Percentiles rank a stretch among this genome's conserved stretches.
These are phyloP conservation scores for Aspergillus floridensis DNA, from an alignment of 2,329 filamentous ascomycete genomes.

Conservation along the genomic window DNA sequence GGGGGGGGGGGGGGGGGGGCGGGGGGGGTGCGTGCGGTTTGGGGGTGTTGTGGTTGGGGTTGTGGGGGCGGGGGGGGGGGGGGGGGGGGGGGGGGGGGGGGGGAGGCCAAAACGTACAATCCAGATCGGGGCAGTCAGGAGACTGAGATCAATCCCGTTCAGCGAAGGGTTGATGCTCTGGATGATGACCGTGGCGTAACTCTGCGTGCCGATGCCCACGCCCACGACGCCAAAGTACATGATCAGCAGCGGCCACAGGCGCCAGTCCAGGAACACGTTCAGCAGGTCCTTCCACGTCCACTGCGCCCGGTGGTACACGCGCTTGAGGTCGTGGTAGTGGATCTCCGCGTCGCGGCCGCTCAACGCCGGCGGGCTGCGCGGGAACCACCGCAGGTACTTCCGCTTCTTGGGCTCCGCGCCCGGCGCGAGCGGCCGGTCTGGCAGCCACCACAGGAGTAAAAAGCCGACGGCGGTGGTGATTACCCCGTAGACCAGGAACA, in stretches of 20 bases:
- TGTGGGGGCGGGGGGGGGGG: no score
- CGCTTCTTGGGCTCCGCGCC: conserved; percentile 35
- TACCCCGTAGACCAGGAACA: conserved; percentile 86
- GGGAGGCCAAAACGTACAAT: conserved; percentile 60
- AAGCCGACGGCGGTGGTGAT: conserved; percentile 71
- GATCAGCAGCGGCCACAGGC: conserved; percentile 77
- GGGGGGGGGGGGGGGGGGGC: no score
- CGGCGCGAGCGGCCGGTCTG: conserved; percentile 74
- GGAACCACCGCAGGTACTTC: conserved; percentile 60
- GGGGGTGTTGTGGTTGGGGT: no score
- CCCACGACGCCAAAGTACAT: conserved; percentile 97
- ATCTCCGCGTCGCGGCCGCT: conserved; percentile 73
- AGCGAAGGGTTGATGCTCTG: conserved; percentile 70
- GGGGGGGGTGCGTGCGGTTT: no score
- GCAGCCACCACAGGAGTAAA: conserved; percentile 81
- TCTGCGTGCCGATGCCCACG: conserved; percentile 84
- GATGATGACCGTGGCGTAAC: conserved; percentile 86
- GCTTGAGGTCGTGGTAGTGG: conserved; percentile 77
- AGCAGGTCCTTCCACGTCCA: conserved; percentile 72
- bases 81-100: no score
- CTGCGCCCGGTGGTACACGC: conserved; percentile 71
- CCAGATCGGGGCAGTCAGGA: conserved; percentile 90
- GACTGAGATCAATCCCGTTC: conserved; percentile 70
- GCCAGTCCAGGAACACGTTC: conserved; percentile 76
- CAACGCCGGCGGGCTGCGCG: conserved; percentile 67